Evolutionary conservation across 2,329 filamentous ascomycete species (phyloP), one percentile per base, ranked within the genome.

Genomic region (Paracoccidioides lutzii): DNA sequence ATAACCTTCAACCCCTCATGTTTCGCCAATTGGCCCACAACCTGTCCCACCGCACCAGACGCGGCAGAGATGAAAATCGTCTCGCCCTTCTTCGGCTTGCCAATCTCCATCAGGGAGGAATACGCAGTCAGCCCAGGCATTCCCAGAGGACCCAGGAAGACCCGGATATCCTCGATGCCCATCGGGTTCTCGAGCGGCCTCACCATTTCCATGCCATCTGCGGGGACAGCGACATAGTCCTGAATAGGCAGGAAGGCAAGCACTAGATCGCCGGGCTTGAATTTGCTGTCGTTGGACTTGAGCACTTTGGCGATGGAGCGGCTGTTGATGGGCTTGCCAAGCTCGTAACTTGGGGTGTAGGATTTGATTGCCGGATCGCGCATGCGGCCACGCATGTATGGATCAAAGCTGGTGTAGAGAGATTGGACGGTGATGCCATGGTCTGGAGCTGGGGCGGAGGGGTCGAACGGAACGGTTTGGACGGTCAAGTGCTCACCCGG

Each of bases 1-100:
- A 94, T 84, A 43, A 94, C 88, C 46, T 72, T 83, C 56, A 93
- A 71, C 2, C 88, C 88, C 69, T 90, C 84, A 59, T 83, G 81
- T 78, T 91, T 91, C 59, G 87, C 88, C 46, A 94, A 72, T 72
- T 93, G 88, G 5, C 88, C 88, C 22, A 93, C 88, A 6, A 93
- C 69, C 70, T 90, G 85, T 3, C 89, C 88, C 3, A 94, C 88
- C 1, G 87, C 88, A 35, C 89, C 88, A 3, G 84, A 85, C 0
- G 88, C 88, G 3, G 87, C 84, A 57, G 82, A 87, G 62, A 95
- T 78, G 70, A 91, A 89, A 65, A 95, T 88, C 42, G 86, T 90
- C 71, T 90, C 84, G 45, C 84, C 85, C 71, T 84, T 82, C 74
- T 86, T 81, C 30, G 87, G 85, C 73, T 84, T 76, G 4, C 85